phyloP scores from a whole-genome alignment of 1,284 basidiomycete genomes.

The Malassezia vespertilionis region DNA sequence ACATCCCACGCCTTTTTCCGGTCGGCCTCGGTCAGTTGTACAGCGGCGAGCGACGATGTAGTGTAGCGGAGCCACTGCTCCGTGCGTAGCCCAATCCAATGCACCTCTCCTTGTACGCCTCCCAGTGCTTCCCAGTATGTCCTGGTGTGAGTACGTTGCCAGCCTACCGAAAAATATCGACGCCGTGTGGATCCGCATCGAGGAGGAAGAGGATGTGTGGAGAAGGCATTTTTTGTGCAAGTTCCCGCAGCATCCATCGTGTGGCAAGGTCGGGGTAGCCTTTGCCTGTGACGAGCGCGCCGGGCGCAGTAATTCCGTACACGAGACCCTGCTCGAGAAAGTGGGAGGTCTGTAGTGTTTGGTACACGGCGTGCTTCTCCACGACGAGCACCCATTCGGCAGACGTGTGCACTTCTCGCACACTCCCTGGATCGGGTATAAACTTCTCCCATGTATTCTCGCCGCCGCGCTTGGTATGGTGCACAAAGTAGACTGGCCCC shows the following conservation, averaged over 20 bases:
- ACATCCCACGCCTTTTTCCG: conserved; percentile 19
- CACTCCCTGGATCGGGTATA: conserved; percentile 11
- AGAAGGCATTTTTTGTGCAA: not conserved
- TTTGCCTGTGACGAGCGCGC: conserved; percentile 17
- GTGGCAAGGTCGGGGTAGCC: conserved; percentile 36
- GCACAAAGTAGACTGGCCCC: conserved; percentile 15
- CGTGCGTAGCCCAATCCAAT: conserved; percentile 11
- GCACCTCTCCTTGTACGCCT: not conserved
- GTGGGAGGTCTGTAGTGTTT: conserved; percentile 10
- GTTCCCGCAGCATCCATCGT: conserved; percentile 15
- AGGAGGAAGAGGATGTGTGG: conserved; percentile 8
- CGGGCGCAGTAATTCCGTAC: not conserved
- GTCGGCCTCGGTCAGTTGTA: conserved; percentile 9
- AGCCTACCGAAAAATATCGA: conserved; percentile 24
- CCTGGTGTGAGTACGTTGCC: not conserved
- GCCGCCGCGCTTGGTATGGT: not conserved
- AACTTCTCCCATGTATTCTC: conserved; percentile 4
- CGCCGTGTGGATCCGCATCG: conserved; percentile 28
- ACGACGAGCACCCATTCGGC: conserved; percentile 27
- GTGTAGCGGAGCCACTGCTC: conserved; percentile 4
- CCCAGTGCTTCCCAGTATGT: conserved; percentile 1
- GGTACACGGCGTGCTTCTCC: conserved; percentile 36
- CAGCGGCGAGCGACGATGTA: no score
- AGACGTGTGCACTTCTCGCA: conserved; percentile 1
- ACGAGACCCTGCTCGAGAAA: conserved; percentile 4